Evolutionary conservation across 495 filamentous ascomycete species (phyloP).

Genomic region (Monascus purpureus): DNA sequence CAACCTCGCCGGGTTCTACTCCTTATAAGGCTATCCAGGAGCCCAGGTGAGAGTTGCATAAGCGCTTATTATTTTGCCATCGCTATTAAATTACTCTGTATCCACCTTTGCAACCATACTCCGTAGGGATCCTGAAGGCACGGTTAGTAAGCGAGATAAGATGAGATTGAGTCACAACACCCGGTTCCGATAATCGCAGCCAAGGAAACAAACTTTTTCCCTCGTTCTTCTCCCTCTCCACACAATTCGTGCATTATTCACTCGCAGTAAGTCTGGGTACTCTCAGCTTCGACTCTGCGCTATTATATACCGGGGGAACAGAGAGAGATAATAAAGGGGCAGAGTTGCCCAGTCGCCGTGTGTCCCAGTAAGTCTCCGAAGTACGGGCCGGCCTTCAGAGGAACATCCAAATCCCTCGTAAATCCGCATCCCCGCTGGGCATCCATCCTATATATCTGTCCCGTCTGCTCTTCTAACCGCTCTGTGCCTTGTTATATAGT

Average conservation of each 20-base stretch:
- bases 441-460: constrained; percentile 8
- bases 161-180: constrained; percentile 1
- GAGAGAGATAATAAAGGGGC: no score
- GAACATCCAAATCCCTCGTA: constrained; percentile 8
- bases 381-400: constrained; percentile 1
- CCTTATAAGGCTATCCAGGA: no score
- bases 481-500: no score
- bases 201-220: constrained; percentile 1
- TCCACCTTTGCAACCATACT: no score
- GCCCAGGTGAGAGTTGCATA: neutral
- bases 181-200: constrained; percentile 15
- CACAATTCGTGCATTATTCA: no score
- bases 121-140: no score
- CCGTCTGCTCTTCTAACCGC: constrained; percentile 8
- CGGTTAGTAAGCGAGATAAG: neutral
- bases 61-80: neutral
- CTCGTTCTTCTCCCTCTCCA: neutral
- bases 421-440: constrained; percentile 9
- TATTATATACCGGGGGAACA: no score
- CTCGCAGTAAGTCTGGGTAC: no score
- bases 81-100: neutral
- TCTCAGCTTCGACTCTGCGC: neutral
- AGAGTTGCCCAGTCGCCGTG: no score
- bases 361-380: neutral
- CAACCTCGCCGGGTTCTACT: no score